A percentile compares a stretch with the other conserved stretches of the same genome.
These are phyloP conservation scores for Exophiala alcalophila DNA, from an alignment of 2,329 filamentous ascomycete species.

Conservation along the genomic window DNA sequence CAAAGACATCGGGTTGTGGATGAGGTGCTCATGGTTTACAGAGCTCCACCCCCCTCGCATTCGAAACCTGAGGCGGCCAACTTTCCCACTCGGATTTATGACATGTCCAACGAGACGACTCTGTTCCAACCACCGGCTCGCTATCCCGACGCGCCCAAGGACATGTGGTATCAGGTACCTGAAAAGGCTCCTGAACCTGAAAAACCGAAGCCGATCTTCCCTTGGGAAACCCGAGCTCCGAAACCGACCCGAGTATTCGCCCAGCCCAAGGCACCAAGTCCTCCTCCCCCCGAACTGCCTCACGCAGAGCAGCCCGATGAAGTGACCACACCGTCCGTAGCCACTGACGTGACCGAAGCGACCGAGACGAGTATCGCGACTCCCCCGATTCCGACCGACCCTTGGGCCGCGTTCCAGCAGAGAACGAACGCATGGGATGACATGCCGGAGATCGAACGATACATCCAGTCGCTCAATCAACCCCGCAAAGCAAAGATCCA, in stretches of 20 bases:
- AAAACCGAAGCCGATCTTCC: slow-evolving; percentile 70
- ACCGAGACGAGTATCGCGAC: slow-evolving; percentile 9
- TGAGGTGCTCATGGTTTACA: slow-evolving; percentile 37
- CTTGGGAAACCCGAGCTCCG: slow-evolving; percentile 75
- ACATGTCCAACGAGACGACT: slow-evolving; percentile 72
- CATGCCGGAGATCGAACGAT: slow-evolving; percentile 80
- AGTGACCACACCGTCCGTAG: slow-evolving; percentile 9
- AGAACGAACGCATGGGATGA: slow-evolving; percentile 90
- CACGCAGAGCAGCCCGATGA: slow-evolving; percentile 2
- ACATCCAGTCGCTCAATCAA: slow-evolving; percentile 72
- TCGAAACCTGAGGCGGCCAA: slow-evolving; percentile 82
- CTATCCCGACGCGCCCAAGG: slow-evolving; percentile 78
- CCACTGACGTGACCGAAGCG: slow-evolving; percentile 11
- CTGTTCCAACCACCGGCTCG: slow-evolving; percentile 73
- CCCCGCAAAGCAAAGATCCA: slow-evolving; percentile 53
- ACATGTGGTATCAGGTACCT: slow-evolving; percentile 87
- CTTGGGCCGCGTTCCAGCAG: slow-evolving; percentile 63
- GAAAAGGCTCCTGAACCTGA: slow-evolving; percentile 54
- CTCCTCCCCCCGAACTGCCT: slow-evolving; percentile 25
- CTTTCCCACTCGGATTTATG: slow-evolving; percentile 74
- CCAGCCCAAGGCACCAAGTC: slow-evolving; percentile 33
- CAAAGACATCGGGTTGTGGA: slow-evolving; percentile 3
- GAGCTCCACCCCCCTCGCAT: slow-evolving; percentile 59
- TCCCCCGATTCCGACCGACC: slow-evolving; percentile 21
- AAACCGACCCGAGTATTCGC: slow-evolving; percentile 53